phyloP scores from a whole-genome alignment of 2,329 filamentous ascomycete genomes.

The Blastomyces silverae region DNA sequence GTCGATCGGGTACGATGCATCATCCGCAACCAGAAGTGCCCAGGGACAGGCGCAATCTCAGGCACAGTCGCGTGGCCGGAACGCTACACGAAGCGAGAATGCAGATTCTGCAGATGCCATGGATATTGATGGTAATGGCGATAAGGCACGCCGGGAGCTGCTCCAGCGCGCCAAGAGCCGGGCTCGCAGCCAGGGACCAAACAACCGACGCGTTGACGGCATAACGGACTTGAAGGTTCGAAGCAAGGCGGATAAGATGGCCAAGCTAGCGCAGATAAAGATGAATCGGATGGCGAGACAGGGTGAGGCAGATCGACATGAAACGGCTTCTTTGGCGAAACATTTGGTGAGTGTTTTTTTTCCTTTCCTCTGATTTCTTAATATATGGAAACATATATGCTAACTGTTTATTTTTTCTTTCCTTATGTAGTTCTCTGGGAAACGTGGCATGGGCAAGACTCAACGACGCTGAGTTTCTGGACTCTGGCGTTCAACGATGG shows the following conservation, averaged over 20 bases:
- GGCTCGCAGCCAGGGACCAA: conserved; percentile 49
- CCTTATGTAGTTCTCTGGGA: conserved; percentile 63
- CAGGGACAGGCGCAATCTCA: conserved; percentile 53
- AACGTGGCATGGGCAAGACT: conserved; percentile 90
- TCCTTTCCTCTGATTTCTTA: neutral
- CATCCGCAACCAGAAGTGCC: conserved; percentile 65
- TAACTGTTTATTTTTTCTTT: conserved; percentile 13
- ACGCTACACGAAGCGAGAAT: conserved; percentile 53
- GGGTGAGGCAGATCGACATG: conserved; percentile 93
- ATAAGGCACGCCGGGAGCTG: conserved; percentile 33
- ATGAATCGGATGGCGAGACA: conserved; percentile 98
- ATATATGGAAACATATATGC: conserved; percentile 31
- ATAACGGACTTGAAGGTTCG: conserved; percentile 61
- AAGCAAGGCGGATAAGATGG: conserved; percentile 74
- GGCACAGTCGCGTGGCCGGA: conserved; percentile 61
- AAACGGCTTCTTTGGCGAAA: conserved; percentile 71
- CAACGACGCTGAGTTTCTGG: conserved; percentile 32
- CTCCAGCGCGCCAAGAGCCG: conserved; percentile 68
- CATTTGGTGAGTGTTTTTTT: conserved; percentile 64
- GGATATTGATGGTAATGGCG: conserved; percentile 39
- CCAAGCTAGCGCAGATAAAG: conserved; percentile 90
- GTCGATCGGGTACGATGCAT: conserved; percentile 71
- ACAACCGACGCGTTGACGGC: conserved; percentile 42
- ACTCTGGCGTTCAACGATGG: conserved; percentile 11
- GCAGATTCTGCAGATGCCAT: conserved; percentile 55